Evolutionary conservation across 352 stramenopile genomes (phyloP).

Genomic region (Pythium angustatum): DNA sequence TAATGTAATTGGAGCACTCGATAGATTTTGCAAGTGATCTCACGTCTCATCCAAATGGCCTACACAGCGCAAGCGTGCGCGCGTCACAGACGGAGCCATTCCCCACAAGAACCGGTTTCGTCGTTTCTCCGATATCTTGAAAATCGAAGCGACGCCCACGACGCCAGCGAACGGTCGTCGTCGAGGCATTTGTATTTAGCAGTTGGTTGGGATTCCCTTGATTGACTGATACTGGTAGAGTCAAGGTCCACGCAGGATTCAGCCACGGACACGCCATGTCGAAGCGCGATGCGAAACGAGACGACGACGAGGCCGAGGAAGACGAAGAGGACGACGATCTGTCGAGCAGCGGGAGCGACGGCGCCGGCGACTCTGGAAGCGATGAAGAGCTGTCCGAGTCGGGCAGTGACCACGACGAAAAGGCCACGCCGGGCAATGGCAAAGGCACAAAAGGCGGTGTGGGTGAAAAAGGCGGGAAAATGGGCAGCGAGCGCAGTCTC

Average conservation of each 20-base stretch:
- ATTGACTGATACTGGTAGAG: not conserved
- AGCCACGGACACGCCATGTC: constrained; percentile 42
- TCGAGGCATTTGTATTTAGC: too few species aligned
- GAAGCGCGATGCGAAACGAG: constrained; percentile 57
- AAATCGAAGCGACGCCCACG: constrained; percentile 21
- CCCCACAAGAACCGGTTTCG: not conserved
- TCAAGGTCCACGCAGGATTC: not conserved
- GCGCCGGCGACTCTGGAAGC: constrained; percentile 58
- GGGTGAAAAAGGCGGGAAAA: constrained; percentile 26
- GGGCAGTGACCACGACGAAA: constrained; percentile 42
- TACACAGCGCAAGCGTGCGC: constrained; percentile 15
- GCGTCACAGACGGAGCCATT: constrained; percentile 19
- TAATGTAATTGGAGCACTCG: constrained; percentile 22
- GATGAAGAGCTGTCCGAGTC: constrained; percentile 79
- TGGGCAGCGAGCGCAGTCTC: constrained; percentile 50
- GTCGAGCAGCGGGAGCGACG: constrained; percentile 41
- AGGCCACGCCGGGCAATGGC: constrained; percentile 23
- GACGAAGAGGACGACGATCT: constrained; percentile 45
- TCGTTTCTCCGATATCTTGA: constrained; percentile 9
- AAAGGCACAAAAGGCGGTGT: not conserved
- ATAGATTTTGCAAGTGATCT: constrained; percentile 8
- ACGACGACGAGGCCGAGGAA: constrained; percentile 31
- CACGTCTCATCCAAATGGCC: constrained; percentile 10
- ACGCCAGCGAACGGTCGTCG: constrained; percentile 23
- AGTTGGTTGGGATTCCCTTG: too few species aligned